These are phyloP conservation scores for Fusarium abutilonis DNA, from an alignment of 2,329 filamentous ascomycete species.

Conservation along the genomic window DNA sequence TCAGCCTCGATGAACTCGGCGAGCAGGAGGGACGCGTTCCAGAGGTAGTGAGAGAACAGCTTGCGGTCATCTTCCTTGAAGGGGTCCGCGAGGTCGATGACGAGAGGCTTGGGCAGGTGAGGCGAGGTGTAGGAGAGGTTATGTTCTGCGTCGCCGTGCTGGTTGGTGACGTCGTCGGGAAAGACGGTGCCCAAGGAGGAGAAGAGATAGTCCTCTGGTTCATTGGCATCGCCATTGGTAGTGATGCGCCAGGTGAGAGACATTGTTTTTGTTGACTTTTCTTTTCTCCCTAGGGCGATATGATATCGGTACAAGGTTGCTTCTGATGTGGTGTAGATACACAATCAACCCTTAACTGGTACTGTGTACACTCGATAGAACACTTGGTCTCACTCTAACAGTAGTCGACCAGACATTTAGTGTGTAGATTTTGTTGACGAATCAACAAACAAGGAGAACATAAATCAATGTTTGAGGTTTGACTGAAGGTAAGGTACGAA, in stretches of 20 bases:
- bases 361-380: too few species aligned
- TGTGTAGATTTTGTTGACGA: neutral
- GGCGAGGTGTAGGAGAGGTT: constrained; percentile 68
- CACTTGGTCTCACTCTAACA: too few species aligned
- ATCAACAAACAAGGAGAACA: neutral
- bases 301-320: neutral
- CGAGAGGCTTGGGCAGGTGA: constrained; percentile 57
- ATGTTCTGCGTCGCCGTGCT: constrained; percentile 71
- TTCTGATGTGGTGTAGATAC: constrained; percentile 6
- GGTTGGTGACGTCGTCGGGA: constrained; percentile 72
- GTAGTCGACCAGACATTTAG: too few species aligned
- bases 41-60: constrained; percentile 77
- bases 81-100: constrained; percentile 59
- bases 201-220: constrained; percentile 69
- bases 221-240: constrained; percentile 36
- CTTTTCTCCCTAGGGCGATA: neutral
- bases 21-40: constrained; percentile 71
- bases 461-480: neutral
- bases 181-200: constrained; percentile 71
- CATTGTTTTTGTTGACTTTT: constrained; percentile 49
- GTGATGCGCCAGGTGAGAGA: constrained; percentile 53
- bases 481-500: neutral
- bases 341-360: neutral
- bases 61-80: constrained; percentile 62
- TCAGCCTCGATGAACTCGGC: constrained; percentile 66